Evolutionary conservation across 1,284 basidiomycete genomes (phyloP), one percentile per base, ranked within the genome.

Genomic region (Ceratobasidium sp.): DNA sequence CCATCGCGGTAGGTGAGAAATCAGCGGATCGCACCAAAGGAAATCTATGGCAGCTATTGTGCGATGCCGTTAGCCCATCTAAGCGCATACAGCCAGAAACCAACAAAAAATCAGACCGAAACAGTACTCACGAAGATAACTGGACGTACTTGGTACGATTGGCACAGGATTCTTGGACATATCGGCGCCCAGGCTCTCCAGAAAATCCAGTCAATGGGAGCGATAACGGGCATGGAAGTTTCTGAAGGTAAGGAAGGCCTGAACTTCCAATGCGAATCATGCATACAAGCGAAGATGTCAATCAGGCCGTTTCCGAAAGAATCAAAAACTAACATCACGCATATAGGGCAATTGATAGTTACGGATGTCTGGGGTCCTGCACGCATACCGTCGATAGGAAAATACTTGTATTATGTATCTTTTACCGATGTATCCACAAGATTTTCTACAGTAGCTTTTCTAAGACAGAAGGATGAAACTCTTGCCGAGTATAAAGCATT

Each of bases 391-490:
- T 59, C 57, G 0, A 73, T 80, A 5, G 76, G 76, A 8, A 74
- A 77, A 28, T 74, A 73, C 1, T 45, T 57, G 50, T 83, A 82
- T 70, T 79, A 74, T 55, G 55, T 79, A 10, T 71, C 75, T 1
- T 80, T 80, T 57, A 74, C 75, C n/a, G 80, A 82, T 59, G 75
- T 57, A 18, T 30, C 9, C 23, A 55, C 57, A 6, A 74, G 75
- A 9, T 61, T 79, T 57, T 74, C 74, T 12, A 36, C 59, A 9
- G 30, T 70, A 5, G 55, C n/a, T 50, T 70, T 70, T 16, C 26
- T 73, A 34, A 59, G 78, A 34, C 23, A 74, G 1, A 81, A 80
- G 71, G 55, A 70, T 28, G 73, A 78, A 21, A 77, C 76, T 1
- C 52, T 75, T 28, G 16, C 26, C 28, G 26, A 74, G 5, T 73